phyloP scores from a whole-genome alignment of 1,284 basidiomycete genomes.

The Cystobasidiaceae sp. region DNA sequence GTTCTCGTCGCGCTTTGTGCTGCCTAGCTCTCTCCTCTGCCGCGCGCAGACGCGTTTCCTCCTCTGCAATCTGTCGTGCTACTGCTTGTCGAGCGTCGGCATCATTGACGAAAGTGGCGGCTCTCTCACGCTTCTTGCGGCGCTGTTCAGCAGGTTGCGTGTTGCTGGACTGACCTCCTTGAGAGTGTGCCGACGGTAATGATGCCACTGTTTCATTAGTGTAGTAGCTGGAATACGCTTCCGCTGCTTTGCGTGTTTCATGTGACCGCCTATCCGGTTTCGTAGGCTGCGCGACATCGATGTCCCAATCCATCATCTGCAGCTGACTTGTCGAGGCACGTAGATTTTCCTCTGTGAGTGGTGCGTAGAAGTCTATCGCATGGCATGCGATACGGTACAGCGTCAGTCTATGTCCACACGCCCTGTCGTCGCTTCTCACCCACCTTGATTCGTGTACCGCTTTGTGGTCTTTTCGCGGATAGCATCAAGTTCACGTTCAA shows the following conservation, averaged over 20 bases:
- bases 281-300: background rate
- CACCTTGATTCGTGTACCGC: conserved; percentile 19
- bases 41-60: conserved; percentile 1
- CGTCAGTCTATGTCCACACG: too few relatives aligned
- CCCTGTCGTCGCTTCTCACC: too few relatives aligned
- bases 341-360: conserved; percentile 15
- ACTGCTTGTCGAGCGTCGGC: conserved; percentile 15
- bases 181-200: background rate
- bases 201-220: background rate
- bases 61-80: conserved; percentile 11
- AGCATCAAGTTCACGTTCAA: conserved; percentile 15
- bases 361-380: conserved; percentile 8
- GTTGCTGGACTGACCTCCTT: background rate
- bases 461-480: conserved; percentile 14
- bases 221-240: conserved; percentile 20
- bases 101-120: conserved; percentile 20
- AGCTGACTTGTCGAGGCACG: conserved; percentile 15
- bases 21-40: conserved; percentile 8
- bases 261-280: conserved; percentile 19
- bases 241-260: background rate
- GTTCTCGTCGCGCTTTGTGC: background rate
- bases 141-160: background rate
- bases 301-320: background rate
- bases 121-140: conserved; percentile 17
- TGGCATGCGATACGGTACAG: background rate